phyloP scores from a whole-genome alignment of 2,329 filamentous ascomycete species.

The Rhytidhysteron rufulum region DNA sequence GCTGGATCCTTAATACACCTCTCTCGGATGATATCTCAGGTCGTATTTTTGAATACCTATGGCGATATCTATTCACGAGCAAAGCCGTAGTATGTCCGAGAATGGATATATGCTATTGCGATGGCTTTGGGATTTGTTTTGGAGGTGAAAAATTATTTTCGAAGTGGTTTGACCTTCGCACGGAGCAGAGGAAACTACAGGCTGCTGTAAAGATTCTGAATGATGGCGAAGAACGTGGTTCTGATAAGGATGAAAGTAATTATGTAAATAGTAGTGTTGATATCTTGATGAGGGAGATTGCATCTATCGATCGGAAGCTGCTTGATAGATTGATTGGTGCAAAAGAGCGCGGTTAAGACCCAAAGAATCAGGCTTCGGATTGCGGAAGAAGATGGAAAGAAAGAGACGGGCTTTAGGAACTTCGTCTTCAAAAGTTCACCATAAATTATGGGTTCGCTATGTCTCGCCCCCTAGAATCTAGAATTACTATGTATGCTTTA shows the following conservation, averaged over 20 bases:
- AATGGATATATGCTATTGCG: conserved; percentile 48
- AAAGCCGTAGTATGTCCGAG: conserved; percentile 28
- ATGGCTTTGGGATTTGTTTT: conserved; percentile 60
- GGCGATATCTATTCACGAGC: conserved; percentile 39
- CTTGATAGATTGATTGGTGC: conserved; percentile 10
- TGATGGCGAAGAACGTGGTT: not conserved
- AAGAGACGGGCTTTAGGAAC: no score
- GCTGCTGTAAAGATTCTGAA: not conserved
- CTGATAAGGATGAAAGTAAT: not conserved
- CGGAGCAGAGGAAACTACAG: conserved; percentile 30
- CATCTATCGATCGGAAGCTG: conserved; percentile 5
- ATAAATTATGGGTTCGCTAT: no score
- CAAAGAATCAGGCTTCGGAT: conserved; percentile 9
- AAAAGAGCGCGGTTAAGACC: conserved; percentile 10
- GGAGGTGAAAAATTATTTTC: conserved; percentile 44
- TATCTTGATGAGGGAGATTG: not conserved
- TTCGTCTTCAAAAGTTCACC: no score
- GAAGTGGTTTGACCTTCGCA: conserved; percentile 43
- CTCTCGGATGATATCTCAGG: conserved; percentile 45
- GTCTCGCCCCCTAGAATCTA: no score
- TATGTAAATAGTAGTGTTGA: not conserved
- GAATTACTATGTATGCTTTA: no score
- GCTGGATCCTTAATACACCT: conserved; percentile 43
- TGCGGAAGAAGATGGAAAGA: conserved; percentile 7
- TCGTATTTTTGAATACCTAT: conserved; percentile 52